Conservation (phyloP, 2,329 filamentous ascomycete species). For the Scedosporium boydii region DNA sequence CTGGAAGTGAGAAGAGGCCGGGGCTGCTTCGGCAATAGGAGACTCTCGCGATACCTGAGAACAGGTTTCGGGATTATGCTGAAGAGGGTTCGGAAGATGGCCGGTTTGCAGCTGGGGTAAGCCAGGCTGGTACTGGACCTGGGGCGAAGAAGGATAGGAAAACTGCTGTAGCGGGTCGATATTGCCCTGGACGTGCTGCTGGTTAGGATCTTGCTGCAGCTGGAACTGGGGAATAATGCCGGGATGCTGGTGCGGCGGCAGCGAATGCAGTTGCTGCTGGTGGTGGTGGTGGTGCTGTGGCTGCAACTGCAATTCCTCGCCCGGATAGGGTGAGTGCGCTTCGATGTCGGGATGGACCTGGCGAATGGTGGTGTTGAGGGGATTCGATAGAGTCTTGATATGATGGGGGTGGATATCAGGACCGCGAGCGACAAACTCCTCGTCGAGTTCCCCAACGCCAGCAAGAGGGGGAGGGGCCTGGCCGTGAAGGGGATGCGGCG, state of each 20-base stretch:
- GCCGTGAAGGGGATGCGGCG: constrained; percentile 18
- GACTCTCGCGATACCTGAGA: constrained; percentile 57
- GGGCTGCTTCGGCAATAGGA: constrained; percentile 39
- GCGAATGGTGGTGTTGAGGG: constrained; percentile 32
- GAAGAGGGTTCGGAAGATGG: constrained; percentile 9
- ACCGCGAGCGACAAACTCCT: constrained; percentile 15
- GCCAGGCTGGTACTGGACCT: constrained; percentile 11
- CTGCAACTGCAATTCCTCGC: constrained; percentile 9
- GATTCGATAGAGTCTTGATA: constrained; percentile 32
- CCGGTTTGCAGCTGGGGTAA: not conserved
- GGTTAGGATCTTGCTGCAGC: not conserved
- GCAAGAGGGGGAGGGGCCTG: constrained; percentile 35
- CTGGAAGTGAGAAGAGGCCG: constrained; percentile 28
- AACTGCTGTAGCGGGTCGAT: constrained; percentile 11
- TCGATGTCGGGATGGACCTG: constrained; percentile 37
- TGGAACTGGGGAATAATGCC: constrained; percentile 16
- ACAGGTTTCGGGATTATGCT: constrained; percentile 47
- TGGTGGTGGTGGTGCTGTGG: constrained; percentile 23
- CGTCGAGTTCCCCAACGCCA: constrained; percentile 30
- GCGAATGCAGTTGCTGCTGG: constrained; percentile 13
- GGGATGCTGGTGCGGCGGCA: constrained; percentile 29
- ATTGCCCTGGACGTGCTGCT: not conserved
- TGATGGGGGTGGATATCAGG: constrained; percentile 29
- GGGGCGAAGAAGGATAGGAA: constrained; percentile 13
- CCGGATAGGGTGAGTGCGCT: constrained; percentile 9